These are phyloP conservation scores for Salix viminalis DNA, from an alignment of 345 rosid genomes.

Conservation along the genomic window DNA sequence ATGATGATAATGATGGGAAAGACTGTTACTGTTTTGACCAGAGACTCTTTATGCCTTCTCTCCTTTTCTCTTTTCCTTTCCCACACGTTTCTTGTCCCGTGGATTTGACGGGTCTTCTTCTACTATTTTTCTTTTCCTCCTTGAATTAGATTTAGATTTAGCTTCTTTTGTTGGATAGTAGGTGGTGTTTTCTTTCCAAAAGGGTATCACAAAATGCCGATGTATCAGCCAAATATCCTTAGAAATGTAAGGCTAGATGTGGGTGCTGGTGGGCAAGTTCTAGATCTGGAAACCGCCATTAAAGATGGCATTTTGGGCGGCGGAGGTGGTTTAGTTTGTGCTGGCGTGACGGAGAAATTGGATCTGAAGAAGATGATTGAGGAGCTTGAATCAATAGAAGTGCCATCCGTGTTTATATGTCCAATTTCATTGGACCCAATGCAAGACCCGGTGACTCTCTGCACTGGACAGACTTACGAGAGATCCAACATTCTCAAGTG, in stretches of 20 bases:
- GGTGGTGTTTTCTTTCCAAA: not conserved
- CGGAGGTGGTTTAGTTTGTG: slow-evolving; percentile 31
- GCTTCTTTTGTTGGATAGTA: not conserved
- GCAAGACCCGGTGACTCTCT: slow-evolving; percentile 72
- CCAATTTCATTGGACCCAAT: slow-evolving; percentile 75
- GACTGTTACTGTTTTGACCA: slow-evolving; percentile 21
- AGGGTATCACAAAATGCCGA: slow-evolving; percentile 39
- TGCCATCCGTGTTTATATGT: slow-evolving; percentile 64
- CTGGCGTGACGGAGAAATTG: slow-evolving; percentile 36
- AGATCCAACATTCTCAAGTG: slow-evolving; percentile 63
- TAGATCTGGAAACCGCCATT: slow-evolving; percentile 65
- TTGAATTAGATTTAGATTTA: not conserved
- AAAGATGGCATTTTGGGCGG: slow-evolving; percentile 62
- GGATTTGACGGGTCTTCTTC: slow-evolving; percentile 9
- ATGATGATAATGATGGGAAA: not conserved
- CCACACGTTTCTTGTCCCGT: slow-evolving; percentile 31
- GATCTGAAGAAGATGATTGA: slow-evolving; percentile 64
- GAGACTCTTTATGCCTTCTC: not conserved
- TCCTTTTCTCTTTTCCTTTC: slow-evolving; percentile 8
- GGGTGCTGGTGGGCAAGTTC: slow-evolving; percentile 45
- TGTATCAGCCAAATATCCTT: slow-evolving; percentile 46
- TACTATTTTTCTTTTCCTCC: not conserved
- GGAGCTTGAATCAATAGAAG: slow-evolving; percentile 51
- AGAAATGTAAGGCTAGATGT: slow-evolving; percentile 17
- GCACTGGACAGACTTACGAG: slow-evolving; percentile 78